Evolutionary conservation across 2,329 filamentous ascomycete species (phyloP), one percentile per base, ranked within the genome.

Genomic region (Curvularia hawaiiensis): DNA sequence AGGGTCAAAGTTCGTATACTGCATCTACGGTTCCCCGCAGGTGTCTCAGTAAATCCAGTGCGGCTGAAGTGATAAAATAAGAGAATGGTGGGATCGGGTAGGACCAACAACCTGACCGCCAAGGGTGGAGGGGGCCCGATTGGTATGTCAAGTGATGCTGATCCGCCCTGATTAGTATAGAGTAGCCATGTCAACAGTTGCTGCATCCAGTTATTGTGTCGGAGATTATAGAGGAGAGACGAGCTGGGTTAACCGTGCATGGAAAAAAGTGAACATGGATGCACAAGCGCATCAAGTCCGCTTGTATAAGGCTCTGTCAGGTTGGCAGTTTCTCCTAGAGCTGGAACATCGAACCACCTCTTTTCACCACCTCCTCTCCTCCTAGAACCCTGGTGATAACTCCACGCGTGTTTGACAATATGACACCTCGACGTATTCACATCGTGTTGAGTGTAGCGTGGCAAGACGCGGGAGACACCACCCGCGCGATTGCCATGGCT

Each of bases 381-480:
- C 26, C 28, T 30, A 4, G 14, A 33, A 18, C 6, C 18, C 30
- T 4, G 44, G n/a, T 30, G 46, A 35, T 18, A 22, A 47, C n/a
- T 35, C 3, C 5, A 3, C 8, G 31, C 24, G 35, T 20, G 47
- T n/a, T 20, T 30, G 18, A 39, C 35, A 46, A 12, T 24, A 68
- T 70, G 69, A 30, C 66, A 16, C 26, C 61, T 18, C 63, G 18
- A 14, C 57, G 56, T 18, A 47, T 67, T 22, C 62, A 73, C 48
- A 56, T 73, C 11, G 71, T 73, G 26, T 61, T 73, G 40, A 72
- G 68, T 52, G 71, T 72, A 38, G 71, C 71, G 40, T 73, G 68
- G 62, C 71, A 73, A 54, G 71, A 73, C 63, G 70, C 70, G 20
- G 71, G 71, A 16, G 71, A 73, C 39, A 71, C 71, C 14, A 73